Conservation (phyloP, 2,329 filamentous ascomycete genomes). For the Sclerotinia nivalis region DNA sequence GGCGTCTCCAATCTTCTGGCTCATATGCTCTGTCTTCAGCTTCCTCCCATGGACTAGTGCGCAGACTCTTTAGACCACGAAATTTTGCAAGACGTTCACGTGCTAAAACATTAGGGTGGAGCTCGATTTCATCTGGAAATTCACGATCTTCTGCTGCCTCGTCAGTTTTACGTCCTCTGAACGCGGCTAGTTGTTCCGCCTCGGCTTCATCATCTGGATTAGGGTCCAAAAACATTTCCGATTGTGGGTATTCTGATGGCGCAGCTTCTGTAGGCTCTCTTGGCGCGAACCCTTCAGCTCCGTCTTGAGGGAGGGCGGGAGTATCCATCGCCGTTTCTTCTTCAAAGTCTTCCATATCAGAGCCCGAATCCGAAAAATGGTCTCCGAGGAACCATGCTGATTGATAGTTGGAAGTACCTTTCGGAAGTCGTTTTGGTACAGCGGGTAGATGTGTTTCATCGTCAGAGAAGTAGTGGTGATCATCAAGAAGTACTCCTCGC, state of each 20-base stretch:
- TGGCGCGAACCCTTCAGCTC: constrained; percentile 67
- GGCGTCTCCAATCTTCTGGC: constrained; percentile 83
- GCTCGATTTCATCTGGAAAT: constrained; percentile 95
- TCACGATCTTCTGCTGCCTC: constrained; percentile 90
- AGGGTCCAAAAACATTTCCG: constrained; percentile 80
- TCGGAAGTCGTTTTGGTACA: constrained; percentile 74
- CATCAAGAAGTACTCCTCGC: constrained; percentile 90
- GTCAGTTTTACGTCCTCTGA: constrained; percentile 72
- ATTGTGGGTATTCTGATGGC: constrained; percentile 88
- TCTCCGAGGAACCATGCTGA: constrained; percentile 85
- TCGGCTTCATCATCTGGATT: constrained; percentile 81
- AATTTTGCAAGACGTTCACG: constrained; percentile 84
- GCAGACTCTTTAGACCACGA: constrained; percentile 86
- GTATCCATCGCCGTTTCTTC: constrained; percentile 58
- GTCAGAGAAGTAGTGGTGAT: constrained; percentile 97
- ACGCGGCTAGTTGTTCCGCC: constrained; percentile 76
- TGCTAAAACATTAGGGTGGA: constrained; percentile 83
- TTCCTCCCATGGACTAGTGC: constrained; percentile 84
- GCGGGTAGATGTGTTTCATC: constrained; percentile 66
- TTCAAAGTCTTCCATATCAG: constrained; percentile 72
- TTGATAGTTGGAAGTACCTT: constrained; percentile 92
- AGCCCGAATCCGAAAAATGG: constrained; percentile 76
- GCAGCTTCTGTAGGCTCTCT: constrained; percentile 73
- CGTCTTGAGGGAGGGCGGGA: constrained; percentile 75
- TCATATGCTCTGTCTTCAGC: constrained; percentile 84